Evolutionary conservation across 768 basidiomycete species (phyloP), one percentile per base, ranked within the genome.

Genomic region (Crucibulum laeve): DNA sequence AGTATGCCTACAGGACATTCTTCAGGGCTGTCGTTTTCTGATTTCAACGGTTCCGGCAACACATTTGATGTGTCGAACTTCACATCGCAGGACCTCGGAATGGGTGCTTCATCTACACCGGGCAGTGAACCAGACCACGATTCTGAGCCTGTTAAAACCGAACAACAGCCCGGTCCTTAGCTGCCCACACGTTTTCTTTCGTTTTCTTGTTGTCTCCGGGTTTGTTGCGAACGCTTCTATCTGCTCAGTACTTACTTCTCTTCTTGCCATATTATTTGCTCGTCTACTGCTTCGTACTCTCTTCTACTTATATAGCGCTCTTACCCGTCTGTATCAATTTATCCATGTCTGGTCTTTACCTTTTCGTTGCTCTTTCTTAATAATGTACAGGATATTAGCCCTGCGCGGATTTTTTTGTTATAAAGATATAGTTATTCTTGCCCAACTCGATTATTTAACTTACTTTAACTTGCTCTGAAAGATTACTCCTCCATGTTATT

Each of bases 11-110:
- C 70, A 40, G 74, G 77, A 40, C 83, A 85, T 54, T 71, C 77
- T 57, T 64, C 80, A 26, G 79, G 79, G 19, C 70, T 88, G 51
- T 74, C 80, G 25, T 91, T 87, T 60, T 67, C 79, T 43, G 87
- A 91, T 62, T 91, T 76, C 52, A 55, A 81, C 26, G 74, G 74
- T 38, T 64, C 82, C 11, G 74, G 76, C 41, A 77, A 74, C 47
- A 61, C 79, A 14, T 90, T 88, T 53, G 87, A 90, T 60, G 86
- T 88, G 38, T 55, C 75, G 25, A 72, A 69, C n/a, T 86, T 86
- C 61, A 65, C 76, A 38, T 67, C 79, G 26, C 83, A 82, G 53
- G 87, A 87, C 49, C 57, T 90, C 51, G 76, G 74, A 44, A 72
- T 89, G 54, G 71, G 65, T 43, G 58, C 74, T 42, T 63, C 76